Percentiles rank a stretch among this genome's conserved stretches.
These are phyloP conservation scores for Penicillium rolfsii DNA, from an alignment of 2,329 filamentous ascomycete species.

Conservation along the genomic window DNA sequence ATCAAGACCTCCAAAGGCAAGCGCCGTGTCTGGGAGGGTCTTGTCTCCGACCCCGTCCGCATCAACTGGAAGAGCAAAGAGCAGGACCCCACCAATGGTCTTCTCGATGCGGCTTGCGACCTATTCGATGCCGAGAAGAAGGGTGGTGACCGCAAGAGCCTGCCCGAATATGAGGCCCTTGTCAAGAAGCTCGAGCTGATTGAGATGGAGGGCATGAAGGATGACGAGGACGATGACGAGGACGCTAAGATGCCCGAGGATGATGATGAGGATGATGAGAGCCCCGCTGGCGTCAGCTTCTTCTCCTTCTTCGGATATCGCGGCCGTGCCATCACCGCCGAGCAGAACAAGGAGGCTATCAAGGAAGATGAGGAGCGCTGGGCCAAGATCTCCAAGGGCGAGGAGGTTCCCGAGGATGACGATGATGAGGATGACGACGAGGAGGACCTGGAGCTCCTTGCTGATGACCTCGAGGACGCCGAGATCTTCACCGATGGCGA, in stretches of 20 bases:
- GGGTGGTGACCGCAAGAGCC: slow-evolving; percentile 52
- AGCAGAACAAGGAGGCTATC: slow-evolving; percentile 67
- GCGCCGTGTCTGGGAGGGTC: slow-evolving; percentile 67
- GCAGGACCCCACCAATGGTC: slow-evolving; percentile 80
- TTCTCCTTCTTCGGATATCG: slow-evolving; percentile 87
- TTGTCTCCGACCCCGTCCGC: slow-evolving; percentile 85
- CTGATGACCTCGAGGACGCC: slow-evolving; percentile 67
- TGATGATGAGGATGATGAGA: slow-evolving; percentile 47
- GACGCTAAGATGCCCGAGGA: slow-evolving; percentile 36
- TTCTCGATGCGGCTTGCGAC: slow-evolving; percentile 73
- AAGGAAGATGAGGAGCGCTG: slow-evolving; percentile 65
- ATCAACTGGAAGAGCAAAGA: slow-evolving; percentile 82
- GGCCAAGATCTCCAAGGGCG: slow-evolving; percentile 53
- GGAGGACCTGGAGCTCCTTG: slow-evolving; percentile 62
- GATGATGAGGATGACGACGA: slow-evolving; percentile 51
- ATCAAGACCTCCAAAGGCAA: slow-evolving; percentile 48
- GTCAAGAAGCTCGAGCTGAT: slow-evolving; percentile 47
- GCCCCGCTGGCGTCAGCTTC: slow-evolving; percentile 73
- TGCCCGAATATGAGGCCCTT: slow-evolving; percentile 58
- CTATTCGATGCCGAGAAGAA: slow-evolving; percentile 66
- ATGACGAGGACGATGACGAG: slow-evolving; percentile 32
- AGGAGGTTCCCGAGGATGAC: slow-evolving; percentile 51
- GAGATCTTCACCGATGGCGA: slow-evolving; percentile 91
- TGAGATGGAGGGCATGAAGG: slow-evolving; percentile 39
- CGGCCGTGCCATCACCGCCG: slow-evolving; percentile 69